Evolutionary conservation across 495 filamentous ascomycete genomes (phyloP), one percentile per base, ranked within the genome.

Genomic region (Chaetomium cochliodes): DNA sequence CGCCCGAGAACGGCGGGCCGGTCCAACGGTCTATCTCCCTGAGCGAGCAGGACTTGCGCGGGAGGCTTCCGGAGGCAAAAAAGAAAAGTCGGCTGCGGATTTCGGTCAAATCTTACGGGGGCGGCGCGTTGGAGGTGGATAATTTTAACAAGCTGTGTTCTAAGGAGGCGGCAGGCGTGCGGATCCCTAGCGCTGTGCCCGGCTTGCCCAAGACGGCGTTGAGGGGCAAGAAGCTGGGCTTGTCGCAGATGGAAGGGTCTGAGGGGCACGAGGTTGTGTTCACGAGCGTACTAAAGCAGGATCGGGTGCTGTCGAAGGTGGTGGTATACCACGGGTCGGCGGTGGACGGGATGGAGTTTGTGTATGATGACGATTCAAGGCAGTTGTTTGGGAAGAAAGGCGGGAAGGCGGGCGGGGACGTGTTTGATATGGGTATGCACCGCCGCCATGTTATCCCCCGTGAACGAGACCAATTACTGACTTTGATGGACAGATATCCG

Each of bases 351-450:
- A 67, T 98, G 13, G 94, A 97, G 71, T 97, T 98, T 72, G 83
- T 88, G 64, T 98, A 97, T 70, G 94, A 97, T 65, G 93, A 98
- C 74, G 81, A 81, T 28, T 90, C 89, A 3, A 90, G 83, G 62
- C 93, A 98, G 74, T 77, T 98, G 16, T 96, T 98, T 79, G 94
- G 94, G 25, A 92, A 92, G 66, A 82, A 84, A 65, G 91, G 89
- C 8, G 92, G 90, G 1, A 88, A 89, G 67, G 77, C 81, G 46
- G 89, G 88, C 11, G 90, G 89, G 3, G 88, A 90, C 69, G 85
- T 86, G 39, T 97, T 94, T 76, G 80, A 87, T 13, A 80, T 97
- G 64, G 88, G 89, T 91, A 78, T 62, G 87, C n/a, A 56, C 12
- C 46, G 18, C 8, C 5, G n/a, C 13, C 9, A 22, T 39, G 9